Base-by-base conservation (phyloP, 768 basidiomycete genomes). In the Naganishia friedmannii region DNA sequence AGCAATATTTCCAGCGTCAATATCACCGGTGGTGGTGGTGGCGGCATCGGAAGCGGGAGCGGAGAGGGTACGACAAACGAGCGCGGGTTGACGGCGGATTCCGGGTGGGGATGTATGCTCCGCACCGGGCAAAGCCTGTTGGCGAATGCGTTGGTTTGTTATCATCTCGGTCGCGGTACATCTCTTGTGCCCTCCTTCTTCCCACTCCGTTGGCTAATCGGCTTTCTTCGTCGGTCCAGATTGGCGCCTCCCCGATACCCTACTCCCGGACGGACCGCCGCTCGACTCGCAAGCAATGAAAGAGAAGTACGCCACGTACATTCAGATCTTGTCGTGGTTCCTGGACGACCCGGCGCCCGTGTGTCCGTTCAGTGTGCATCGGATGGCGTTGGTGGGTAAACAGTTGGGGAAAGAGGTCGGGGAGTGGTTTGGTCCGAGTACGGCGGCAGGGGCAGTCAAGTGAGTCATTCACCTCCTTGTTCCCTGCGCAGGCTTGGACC, bases 361-460 rank as follows among this genome's bases (percentile, higher is more conserved):
- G 34, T 88, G 89, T 21, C 95, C 95, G 0, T 99, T 99, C 79
- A 90, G 91, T 73, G 91, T 99, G 8, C 95, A 99, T 81, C 86
- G 92, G 56, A 96, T 99, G 90, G 94, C 94, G 0, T 83, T 93
- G 26, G 90, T 93, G 0, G 95, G 95, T 0, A 94, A 97, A 77
- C 90, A 93, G 74, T 85, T 97, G 0, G 95, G 95, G 15, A 97
- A 91, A 72, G 91, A 93, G 73, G 90, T 97, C 0, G 95, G 95
- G 0, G 90, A 93, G 80, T 98, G 95, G 95, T 98, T 98, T 76
- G 95, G 95, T 0, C 95, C 95, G 0, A 94, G 91, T 77, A 93
- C 91, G 0, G 96, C 95, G n/a, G 93, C 94, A 9, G 93, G 94
- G 45, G 94, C 93, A 13, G 90, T 98, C 83, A 92, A 90, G 90